Evolutionary conservation across 768 basidiomycete species (phyloP), one percentile per base, ranked within the genome.

Genomic region (Mycena maculata): DNA sequence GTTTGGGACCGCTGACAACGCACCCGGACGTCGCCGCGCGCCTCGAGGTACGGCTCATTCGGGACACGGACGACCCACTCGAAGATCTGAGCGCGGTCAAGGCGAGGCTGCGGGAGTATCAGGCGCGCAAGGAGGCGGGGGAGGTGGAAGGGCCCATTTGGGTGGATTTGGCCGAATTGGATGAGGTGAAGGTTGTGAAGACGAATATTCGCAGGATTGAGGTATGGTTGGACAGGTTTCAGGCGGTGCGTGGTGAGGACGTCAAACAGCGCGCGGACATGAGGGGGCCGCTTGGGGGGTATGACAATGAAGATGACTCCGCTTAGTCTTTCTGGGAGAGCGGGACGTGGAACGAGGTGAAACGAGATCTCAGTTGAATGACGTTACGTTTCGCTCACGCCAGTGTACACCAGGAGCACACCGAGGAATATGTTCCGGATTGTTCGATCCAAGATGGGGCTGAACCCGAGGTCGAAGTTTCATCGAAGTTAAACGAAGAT

Each of bases 11-110:
- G 18, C 30, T 67, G 11, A 67, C 65, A 1, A 67, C 65, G 54
- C 65, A 67, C 28, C 65, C 60, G 25, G 65, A 67, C 25, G 65
- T 67, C 15, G 60, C 65, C 4, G 47, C 25, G 41, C 59, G 54
- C 4, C 65, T 67, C 30, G 18, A 67, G 12, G 11, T 67, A 22
- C 65, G 60, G 6, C 60, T 67, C 45, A 61, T 67, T 12, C 59
- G 60, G 12, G 65, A 61, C 10, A 13, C 54, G 10, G 39, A 33
- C 2, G 60, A 67, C 20, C 47, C 47, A 4, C 11, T 67, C 10
- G 54, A 47, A 38, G 38, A 31, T 15, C 39, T 31, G 2, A 60
- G 50, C 18, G 38, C 41, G 28, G 31, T 67, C 45, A 67, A 67
- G 54, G 36, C 20, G 1, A 8, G 3, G 1, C 4, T 67, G 49